These are phyloP conservation scores for Penicillium turbatum DNA, from an alignment of 495 filamentous ascomycete genomes.

Conservation along the genomic window DNA sequence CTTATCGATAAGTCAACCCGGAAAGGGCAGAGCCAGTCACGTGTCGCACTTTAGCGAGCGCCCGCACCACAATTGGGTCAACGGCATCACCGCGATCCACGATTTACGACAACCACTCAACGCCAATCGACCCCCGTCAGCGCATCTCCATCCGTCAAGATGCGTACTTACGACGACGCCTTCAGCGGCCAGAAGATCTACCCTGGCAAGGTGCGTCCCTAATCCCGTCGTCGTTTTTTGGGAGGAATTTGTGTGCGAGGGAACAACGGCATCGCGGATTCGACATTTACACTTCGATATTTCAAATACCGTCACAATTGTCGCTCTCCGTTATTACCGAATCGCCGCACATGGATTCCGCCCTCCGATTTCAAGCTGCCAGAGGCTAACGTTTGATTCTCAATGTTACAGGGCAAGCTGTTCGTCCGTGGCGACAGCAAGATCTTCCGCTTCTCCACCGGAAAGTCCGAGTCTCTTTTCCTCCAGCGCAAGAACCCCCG, in stretches of 20 bases:
- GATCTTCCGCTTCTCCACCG: conserved; percentile 99
- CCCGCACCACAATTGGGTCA: conserved; percentile 48
- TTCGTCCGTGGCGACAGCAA: conserved; percentile 99
- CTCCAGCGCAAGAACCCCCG: conserved; percentile 99
- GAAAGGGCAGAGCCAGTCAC: conserved; percentile 45
- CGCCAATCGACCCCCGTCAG: conserved; percentile 47
- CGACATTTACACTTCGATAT: conserved; percentile 11
- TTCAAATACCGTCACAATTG: neutral
- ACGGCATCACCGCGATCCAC: conserved; percentile 38
- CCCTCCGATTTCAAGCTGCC: neutral
- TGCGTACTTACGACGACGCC: conserved; percentile 98
- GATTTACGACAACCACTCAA: conserved; percentile 49
- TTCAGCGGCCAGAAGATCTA: conserved; percentile 99
- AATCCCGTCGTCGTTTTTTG: conserved; percentile 16
- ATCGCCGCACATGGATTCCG: conserved; percentile 6
- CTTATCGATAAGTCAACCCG: conserved; percentile 13
- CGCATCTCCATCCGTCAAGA: conserved; percentile 61
- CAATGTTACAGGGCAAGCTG: conserved; percentile 77
- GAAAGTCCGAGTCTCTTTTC: conserved; percentile 99
- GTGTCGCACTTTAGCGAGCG: conserved; percentile 47
- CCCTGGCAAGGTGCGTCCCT: conserved; percentile 87
- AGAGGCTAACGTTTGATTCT: conserved; percentile 31
- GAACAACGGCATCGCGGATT: conserved; percentile 17
- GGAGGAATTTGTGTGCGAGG: conserved; percentile 18
- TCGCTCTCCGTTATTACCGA: conserved; percentile 1